Evolutionary conservation across 2,329 filamentous ascomycete genomes (phyloP).

Genomic region (Alternaria panax): DNA sequence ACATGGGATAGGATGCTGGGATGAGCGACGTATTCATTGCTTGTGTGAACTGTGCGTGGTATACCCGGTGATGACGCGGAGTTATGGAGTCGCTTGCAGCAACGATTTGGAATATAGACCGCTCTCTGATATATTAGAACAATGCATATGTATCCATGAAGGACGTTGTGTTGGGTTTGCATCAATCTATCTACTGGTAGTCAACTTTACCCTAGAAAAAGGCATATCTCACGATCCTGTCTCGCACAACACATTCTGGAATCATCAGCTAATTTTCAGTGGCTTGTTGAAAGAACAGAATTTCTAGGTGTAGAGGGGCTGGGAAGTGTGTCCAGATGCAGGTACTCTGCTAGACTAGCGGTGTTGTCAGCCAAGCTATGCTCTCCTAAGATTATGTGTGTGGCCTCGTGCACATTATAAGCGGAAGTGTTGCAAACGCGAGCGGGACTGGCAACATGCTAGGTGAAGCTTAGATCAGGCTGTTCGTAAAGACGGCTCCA

Average conservation of each 20-base stretch:
- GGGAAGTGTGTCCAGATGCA: too few relatives aligned
- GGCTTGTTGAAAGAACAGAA: too few relatives aligned
- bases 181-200: too few relatives aligned
- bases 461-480: background rate
- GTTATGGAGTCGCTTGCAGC: background rate
- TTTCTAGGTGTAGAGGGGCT: too few relatives aligned
- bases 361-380: too few relatives aligned
- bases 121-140: background rate
- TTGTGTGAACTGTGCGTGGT: background rate
- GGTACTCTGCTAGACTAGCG: too few relatives aligned
- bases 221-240: too few relatives aligned
- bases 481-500: background rate
- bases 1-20: background rate
- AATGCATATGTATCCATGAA: background rate
- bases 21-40: background rate
- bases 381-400: too few relatives aligned
- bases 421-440: background rate
- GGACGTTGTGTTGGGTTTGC: background rate
- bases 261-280: too few relatives aligned
- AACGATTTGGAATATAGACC: constrained; percentile 1
- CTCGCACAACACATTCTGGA: too few relatives aligned
- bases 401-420: background rate
- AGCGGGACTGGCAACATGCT: background rate
- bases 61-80: constrained; percentile 8
- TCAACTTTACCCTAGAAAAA: too few relatives aligned